A percentile compares a stretch with the other conserved stretches of the same genome.
These are phyloP conservation scores for Anisodus acutangulus DNA, from an alignment of 257 asterid genomes.

Conservation along the genomic window DNA sequence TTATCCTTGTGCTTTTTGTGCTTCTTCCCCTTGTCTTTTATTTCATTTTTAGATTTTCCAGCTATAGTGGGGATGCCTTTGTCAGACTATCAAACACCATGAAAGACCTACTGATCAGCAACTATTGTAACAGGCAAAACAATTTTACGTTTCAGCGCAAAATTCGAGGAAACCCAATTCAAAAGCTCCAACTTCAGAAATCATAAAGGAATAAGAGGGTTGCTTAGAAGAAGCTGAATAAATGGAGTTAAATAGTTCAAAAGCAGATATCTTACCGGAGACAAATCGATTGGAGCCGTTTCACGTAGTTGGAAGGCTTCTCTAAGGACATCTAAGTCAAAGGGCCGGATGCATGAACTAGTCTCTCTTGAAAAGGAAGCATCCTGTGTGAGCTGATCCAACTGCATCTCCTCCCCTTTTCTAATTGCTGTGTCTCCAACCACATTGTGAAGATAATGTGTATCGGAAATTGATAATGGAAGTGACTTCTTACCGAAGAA, in stretches of 20 bases:
- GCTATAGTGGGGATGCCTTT: conserved; percentile 89
- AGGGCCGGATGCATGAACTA: conserved; percentile 70
- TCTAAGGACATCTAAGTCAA: conserved; percentile 71
- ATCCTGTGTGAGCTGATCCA: conserved; percentile 79
- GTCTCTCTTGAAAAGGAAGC: conserved; percentile 64
- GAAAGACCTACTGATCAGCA: conserved; percentile 40
- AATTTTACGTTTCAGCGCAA: conserved; percentile 12
- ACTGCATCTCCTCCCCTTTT: conserved; percentile 95
- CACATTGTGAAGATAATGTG: conserved; percentile 93
- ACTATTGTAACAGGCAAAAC: neutral
- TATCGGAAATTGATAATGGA: conserved; percentile 80
- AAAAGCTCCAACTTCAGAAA: neutral
- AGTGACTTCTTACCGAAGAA: conserved; percentile 94
- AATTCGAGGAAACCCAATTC: conserved; percentile 1
- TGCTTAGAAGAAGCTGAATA: neutral
- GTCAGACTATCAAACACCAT: conserved; percentile 65
- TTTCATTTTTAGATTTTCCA: conserved; percentile 78
- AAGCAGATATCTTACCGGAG: conserved; percentile 63
- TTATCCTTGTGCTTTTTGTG: conserved; percentile 85
- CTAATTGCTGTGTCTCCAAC: conserved; percentile 95
- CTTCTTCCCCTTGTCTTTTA: conserved; percentile 90
- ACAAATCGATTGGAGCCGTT: conserved; percentile 74
- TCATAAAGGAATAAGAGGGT: neutral
- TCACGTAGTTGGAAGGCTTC: conserved; percentile 93
- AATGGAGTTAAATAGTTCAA: conserved; percentile 32